Conservation (phyloP, 192 early-diverging fungal species). For the Entrophospora sp. region DNA sequence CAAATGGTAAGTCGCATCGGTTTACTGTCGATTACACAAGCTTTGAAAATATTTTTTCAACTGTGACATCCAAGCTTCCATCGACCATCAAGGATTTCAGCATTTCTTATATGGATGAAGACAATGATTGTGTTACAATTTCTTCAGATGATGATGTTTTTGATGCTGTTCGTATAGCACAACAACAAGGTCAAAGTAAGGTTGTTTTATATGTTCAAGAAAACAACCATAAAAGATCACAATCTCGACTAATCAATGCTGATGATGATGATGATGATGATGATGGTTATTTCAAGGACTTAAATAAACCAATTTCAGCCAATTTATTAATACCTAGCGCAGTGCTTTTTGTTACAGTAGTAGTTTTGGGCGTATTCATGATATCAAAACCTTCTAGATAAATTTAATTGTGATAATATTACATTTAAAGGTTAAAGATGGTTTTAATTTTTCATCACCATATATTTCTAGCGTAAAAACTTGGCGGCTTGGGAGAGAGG, state of each 20-base stretch:
- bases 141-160: conserved; percentile 67
- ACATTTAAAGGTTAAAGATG: no score
- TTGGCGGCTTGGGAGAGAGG: no score
- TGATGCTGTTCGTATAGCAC: conserved; percentile 77
- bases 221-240: not conserved
- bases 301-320: no score
- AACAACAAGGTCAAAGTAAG: conserved; percentile 63
- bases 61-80: conserved; percentile 50
- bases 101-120: conserved; percentile 86
- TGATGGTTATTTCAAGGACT: no score
- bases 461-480: no score
- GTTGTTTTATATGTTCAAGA: conserved; percentile 62
- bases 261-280: not conserved
- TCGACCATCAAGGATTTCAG: conserved; percentile 31
- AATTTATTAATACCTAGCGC: no score
- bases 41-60: conserved; percentile 42
- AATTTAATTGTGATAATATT: no score
- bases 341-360: no score
- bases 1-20: conserved; percentile 64
- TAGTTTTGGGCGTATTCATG: no score
- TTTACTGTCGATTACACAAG: conserved; percentile 53
- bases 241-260: no score
- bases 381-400: no score
- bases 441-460: no score
- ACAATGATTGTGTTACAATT: conserved; percentile 78